phyloP scores from a whole-genome alignment of 1,284 basidiomycete species.

The Leccinum pachyderme region DNA sequence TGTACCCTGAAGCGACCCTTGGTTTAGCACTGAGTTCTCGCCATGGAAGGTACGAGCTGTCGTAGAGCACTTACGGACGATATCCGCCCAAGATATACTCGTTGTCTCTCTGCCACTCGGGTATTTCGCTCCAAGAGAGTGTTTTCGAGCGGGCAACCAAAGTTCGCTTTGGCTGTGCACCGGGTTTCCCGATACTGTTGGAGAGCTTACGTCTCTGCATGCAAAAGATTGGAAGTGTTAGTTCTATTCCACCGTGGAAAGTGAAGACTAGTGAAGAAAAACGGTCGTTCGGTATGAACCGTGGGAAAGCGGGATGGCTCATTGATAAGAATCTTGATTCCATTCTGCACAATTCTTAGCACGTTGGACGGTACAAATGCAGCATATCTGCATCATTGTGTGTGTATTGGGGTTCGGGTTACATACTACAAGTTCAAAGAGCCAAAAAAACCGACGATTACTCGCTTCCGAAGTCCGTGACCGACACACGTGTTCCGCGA shows the following conservation, averaged over 20 bases:
- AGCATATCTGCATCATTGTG: constrained; percentile 7
- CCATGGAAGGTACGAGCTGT: constrained; percentile 6
- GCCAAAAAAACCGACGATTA: constrained; percentile 11
- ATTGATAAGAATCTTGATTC: constrained; percentile 26
- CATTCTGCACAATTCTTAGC: constrained; percentile 13
- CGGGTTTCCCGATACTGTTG: background rate
- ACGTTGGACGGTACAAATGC: constrained; percentile 22
- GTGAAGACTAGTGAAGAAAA: background rate
- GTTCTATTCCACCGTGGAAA: background rate
- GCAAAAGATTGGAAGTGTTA: background rate
- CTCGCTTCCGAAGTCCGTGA: constrained; percentile 27
- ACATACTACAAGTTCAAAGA: constrained; percentile 20
- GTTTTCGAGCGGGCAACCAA: constrained; percentile 32
- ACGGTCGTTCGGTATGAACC: background rate
- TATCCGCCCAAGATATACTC: constrained; percentile 75
- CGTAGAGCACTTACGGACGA: constrained; percentile 48
- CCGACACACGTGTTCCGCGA: constrained; percentile 18
- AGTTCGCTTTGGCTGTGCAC: constrained; percentile 3
- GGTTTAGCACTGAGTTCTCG: constrained; percentile 1
- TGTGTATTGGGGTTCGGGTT: constrained; percentile 16
- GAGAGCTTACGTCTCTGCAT: constrained; percentile 21
- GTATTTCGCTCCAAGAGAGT: constrained; percentile 61
- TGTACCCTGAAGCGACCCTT: constrained; percentile 47
- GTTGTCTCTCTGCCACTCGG: constrained; percentile 73
- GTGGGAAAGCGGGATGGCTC: constrained; percentile 18